A percentile compares a stretch with the other conserved stretches of the same genome.
Evolutionary conservation across 192 early-diverging fungal genomes (phyloP).

Genomic region (Backusella australiensis): DNA sequence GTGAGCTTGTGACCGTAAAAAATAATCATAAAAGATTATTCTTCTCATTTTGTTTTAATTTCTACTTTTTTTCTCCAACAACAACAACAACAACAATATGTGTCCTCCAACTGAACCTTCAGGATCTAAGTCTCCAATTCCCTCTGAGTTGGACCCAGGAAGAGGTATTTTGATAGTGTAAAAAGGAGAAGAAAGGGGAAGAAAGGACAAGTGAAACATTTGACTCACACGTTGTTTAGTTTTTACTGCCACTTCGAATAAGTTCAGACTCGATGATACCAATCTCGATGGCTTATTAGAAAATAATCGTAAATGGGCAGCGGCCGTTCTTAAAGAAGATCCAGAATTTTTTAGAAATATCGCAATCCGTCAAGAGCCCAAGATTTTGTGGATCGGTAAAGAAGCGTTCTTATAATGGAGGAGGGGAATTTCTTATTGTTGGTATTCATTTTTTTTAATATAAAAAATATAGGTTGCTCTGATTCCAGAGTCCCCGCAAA

Average conservation of each 20-base stretch:
- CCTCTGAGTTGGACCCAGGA: background rate
- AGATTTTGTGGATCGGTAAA: slow-evolving; percentile 82
- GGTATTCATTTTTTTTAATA: background rate
- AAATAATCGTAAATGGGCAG: slow-evolving; percentile 65
- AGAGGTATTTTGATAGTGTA: background rate
- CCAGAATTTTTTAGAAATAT: slow-evolving; percentile 74
- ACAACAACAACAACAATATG: background rate
- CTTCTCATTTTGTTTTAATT: background rate
- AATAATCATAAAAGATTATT: background rate
- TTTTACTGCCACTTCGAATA: slow-evolving; percentile 8
- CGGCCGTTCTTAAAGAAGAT: slow-evolving; percentile 48
- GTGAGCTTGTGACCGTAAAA: slow-evolving; percentile 1
- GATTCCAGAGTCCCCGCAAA: slow-evolving; percentile 93
- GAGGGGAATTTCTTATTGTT: background rate
- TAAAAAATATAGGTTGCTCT: slow-evolving; percentile 64
- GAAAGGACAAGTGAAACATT: background rate
- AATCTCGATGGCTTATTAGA: slow-evolving; percentile 40
- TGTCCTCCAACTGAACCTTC: background rate
- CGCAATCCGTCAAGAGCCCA: slow-evolving; percentile 73
- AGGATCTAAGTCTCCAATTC: background rate
- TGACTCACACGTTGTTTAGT: background rate
- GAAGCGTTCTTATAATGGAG: background rate
- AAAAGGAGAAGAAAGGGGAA: background rate
- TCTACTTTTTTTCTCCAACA: background rate
- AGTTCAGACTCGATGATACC: slow-evolving; percentile 23